phyloP scores from a whole-genome alignment of 2,329 filamentous ascomycete genomes.

The Sclerotinia trifoliorum region DNA sequence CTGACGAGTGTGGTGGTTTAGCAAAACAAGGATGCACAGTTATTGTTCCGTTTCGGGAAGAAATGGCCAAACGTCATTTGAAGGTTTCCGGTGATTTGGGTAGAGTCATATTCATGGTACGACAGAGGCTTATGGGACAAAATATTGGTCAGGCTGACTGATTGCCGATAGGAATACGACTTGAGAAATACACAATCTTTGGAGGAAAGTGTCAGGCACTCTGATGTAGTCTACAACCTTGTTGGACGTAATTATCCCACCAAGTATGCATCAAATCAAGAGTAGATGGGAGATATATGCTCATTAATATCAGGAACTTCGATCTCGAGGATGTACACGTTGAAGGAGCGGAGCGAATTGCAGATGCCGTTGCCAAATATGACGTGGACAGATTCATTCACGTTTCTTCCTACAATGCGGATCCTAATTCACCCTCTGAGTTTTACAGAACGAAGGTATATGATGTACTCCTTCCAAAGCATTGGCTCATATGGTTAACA shows the following conservation, averaged over 20 bases:
- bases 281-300: slow-evolving; percentile 23
- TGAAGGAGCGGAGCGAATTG: slow-evolving; percentile 88
- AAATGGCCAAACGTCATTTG: slow-evolving; percentile 96
- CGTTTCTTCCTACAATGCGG: slow-evolving; percentile 90
- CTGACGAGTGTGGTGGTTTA: slow-evolving; percentile 44
- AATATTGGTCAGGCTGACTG: slow-evolving; percentile 11
- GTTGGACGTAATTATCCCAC: slow-evolving; percentile 93
- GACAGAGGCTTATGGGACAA: background rate
- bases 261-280: slow-evolving; percentile 59
- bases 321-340: slow-evolving; percentile 88
- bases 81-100: slow-evolving; percentile 96
- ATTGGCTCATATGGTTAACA: background rate
- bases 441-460: slow-evolving; percentile 83
- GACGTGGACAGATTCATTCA: slow-evolving; percentile 97
- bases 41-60: slow-evolving; percentile 89
- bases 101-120: slow-evolving; percentile 78
- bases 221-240: slow-evolving; percentile 96
- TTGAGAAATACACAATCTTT: slow-evolving; percentile 92
- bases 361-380: slow-evolving; percentile 93
- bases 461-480: background rate
- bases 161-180: slow-evolving; percentile 73
- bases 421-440: slow-evolving; percentile 75
- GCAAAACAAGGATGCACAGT: slow-evolving; percentile 93
- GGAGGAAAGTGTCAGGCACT: slow-evolving; percentile 94
- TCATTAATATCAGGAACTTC: slow-evolving; percentile 72